These are phyloP conservation scores for Pulveroboletus frians DNA, from an alignment of 768 basidiomycete genomes.

Conservation along the genomic window DNA sequence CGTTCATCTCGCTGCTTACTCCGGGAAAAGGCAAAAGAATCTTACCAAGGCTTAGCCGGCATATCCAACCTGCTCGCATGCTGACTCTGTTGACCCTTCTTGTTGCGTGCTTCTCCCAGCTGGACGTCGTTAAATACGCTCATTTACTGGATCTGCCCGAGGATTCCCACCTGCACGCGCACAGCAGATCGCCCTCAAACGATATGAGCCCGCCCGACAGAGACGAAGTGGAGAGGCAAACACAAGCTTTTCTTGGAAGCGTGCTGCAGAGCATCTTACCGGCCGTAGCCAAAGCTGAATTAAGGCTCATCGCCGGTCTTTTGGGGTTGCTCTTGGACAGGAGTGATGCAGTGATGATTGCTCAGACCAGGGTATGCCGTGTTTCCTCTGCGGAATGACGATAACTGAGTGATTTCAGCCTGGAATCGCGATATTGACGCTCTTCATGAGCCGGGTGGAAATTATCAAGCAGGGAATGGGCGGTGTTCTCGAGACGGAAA, in stretches of 20 bases:
- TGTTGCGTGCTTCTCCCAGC: slow-evolving; percentile 89
- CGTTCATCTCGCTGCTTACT: slow-evolving; percentile 87
- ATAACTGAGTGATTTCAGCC: slow-evolving; percentile 49
- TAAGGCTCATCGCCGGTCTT: slow-evolving; percentile 82
- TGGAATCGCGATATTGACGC: slow-evolving; percentile 83
- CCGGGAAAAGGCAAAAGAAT: slow-evolving; percentile 92
- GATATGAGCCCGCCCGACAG: slow-evolving; percentile 36
- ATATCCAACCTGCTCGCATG: slow-evolving; percentile 73
- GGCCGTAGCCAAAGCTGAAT: slow-evolving; percentile 70
- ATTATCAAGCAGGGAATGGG: slow-evolving; percentile 73
- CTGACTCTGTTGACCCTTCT: slow-evolving; percentile 86
- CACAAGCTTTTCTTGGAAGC: slow-evolving; percentile 80
- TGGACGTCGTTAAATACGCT: slow-evolving; percentile 84
- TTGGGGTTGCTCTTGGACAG: slow-evolving; percentile 78
- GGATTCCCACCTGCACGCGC: slow-evolving; percentile 39
- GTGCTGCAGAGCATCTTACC: slow-evolving; percentile 84
- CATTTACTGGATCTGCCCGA: slow-evolving; percentile 63
- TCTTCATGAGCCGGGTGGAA: slow-evolving; percentile 91
- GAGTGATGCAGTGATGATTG: slow-evolving; percentile 65
- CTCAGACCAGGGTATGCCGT: slow-evolving; percentile 70
- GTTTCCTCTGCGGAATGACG: neutral
- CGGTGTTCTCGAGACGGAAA: slow-evolving; percentile 49
- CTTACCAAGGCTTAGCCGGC: slow-evolving; percentile 81
- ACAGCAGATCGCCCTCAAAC: slow-evolving; percentile 15
- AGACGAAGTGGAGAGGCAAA: slow-evolving; percentile 78